These are phyloP conservation scores for Salix arbutifolia DNA, from an alignment of 345 rosid genomes.

Conservation along the genomic window DNA sequence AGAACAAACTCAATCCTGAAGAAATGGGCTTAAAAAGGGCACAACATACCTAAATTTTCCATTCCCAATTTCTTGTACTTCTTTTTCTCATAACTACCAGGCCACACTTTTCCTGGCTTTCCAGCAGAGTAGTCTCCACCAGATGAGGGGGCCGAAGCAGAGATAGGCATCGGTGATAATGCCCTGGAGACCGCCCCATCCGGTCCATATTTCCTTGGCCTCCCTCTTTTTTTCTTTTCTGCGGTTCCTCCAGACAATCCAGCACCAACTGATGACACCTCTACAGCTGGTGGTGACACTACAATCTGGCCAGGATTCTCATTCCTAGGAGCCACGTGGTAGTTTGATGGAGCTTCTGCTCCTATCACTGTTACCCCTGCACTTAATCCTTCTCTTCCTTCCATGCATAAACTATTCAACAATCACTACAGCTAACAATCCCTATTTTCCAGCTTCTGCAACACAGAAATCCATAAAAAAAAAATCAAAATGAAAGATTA, in stretches of 20 bases:
- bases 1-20: not conserved
- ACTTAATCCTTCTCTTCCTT: slow-evolving; percentile 48
- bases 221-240: slow-evolving; percentile 80
- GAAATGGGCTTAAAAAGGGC: not conserved
- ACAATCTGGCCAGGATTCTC: slow-evolving; percentile 46
- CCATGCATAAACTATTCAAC: slow-evolving; percentile 38
- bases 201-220: slow-evolving; percentile 77
- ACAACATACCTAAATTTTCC: slow-evolving; percentile 47
- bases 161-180: slow-evolving; percentile 52
- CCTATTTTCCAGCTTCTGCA: slow-evolving; percentile 26
- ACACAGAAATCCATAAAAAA: slow-evolving; percentile 1
- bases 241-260: slow-evolving; percentile 34
- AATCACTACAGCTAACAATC: not conserved
- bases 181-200: slow-evolving; percentile 49
- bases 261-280: slow-evolving; percentile 32
- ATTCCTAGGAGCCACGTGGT: slow-evolving; percentile 57
- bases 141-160: slow-evolving; percentile 41
- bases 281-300: slow-evolving; percentile 35
- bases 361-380: slow-evolving; percentile 70
- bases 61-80: slow-evolving; percentile 42
- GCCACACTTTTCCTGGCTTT: slow-evolving; percentile 46
- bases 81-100: slow-evolving; percentile 44
- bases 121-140: slow-evolving; percentile 39
- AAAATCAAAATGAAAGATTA: not conserved
- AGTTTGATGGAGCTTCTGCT: slow-evolving; percentile 72